Evolutionary conservation across 1,284 basidiomycete genomes (phyloP).

Genomic region (Ceratobasidium sp.): DNA sequence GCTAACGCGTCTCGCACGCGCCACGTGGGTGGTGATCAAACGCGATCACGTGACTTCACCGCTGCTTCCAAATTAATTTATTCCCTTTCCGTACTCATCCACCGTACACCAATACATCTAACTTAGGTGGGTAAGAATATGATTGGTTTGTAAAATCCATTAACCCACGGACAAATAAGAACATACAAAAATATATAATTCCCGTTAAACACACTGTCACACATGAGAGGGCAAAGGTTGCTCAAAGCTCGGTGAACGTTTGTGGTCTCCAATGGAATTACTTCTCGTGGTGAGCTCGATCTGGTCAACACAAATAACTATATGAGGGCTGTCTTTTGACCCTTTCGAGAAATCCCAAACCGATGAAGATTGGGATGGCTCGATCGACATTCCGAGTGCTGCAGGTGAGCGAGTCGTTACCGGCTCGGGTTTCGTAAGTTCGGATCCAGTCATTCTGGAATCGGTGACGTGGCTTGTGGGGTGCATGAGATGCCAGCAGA

Average conservation of each 20-base stretch:
- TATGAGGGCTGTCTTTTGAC: neutral
- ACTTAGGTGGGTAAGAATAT: neutral
- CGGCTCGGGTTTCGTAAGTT: neutral
- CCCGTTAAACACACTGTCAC: neutral
- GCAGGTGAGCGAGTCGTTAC: neutral
- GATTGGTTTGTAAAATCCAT: neutral
- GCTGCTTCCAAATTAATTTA: neutral
- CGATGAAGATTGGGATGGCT: neutral
- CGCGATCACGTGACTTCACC: conserved; percentile 18
- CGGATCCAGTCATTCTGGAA: conserved; percentile 8
- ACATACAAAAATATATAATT: conserved; percentile 12
- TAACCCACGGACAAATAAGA: neutral
- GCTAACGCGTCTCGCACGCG: conserved; percentile 1
- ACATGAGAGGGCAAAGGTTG: conserved; percentile 1
- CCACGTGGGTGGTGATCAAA: neutral
- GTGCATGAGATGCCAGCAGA: conserved; percentile 12
- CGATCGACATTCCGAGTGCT: neutral
- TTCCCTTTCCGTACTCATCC: neutral
- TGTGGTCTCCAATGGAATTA: neutral
- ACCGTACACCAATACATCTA: too few relatives aligned
- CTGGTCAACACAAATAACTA: conserved; percentile 22
- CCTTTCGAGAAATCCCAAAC: neutral
- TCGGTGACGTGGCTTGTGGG: neutral
- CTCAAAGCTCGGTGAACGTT: conserved; percentile 4
- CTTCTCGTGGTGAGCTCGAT: conserved; percentile 14